Conservation (phyloP, 768 basidiomycete species). For the Infundibulicybe gibba region DNA sequence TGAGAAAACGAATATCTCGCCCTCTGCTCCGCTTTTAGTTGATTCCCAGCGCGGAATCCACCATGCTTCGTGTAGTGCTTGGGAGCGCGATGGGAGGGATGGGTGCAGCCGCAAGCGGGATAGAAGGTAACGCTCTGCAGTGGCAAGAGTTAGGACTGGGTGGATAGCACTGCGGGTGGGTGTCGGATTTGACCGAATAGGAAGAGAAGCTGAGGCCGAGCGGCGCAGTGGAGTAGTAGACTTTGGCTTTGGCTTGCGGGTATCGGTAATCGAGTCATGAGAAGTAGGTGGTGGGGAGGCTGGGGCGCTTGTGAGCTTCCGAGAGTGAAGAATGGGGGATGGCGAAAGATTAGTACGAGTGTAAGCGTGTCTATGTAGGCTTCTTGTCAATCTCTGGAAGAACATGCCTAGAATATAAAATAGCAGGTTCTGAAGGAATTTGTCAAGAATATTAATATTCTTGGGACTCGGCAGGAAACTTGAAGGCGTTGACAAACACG, state of each 20-base stretch:
- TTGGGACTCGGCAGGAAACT: too few species aligned
- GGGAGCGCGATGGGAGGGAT: slow-evolving; percentile 49
- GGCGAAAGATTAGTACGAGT: too few species aligned
- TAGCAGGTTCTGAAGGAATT: background rate
- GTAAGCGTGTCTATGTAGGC: too few species aligned
- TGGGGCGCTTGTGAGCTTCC: too few species aligned
- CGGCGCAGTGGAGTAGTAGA: slow-evolving; percentile 77
- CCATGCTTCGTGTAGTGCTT: slow-evolving; percentile 70
- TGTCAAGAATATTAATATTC: too few species aligned
- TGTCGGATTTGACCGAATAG: slow-evolving; percentile 83
- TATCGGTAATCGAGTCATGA: slow-evolving; percentile 7
- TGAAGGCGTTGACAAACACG: background rate
- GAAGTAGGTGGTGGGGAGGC: too few species aligned
- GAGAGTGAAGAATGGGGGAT: background rate
- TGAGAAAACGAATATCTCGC: slow-evolving; percentile 86
- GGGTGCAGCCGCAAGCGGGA: slow-evolving; percentile 51
- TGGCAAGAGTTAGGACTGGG: slow-evolving; percentile 79
- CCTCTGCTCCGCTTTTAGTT: slow-evolving; percentile 42
- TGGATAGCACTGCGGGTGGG: slow-evolving; percentile 80
- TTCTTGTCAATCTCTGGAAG: too few species aligned
- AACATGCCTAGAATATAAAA: background rate
- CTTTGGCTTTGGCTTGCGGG: slow-evolving; percentile 70
- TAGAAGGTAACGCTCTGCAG: slow-evolving; percentile 80
- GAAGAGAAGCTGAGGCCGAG: slow-evolving; percentile 79
- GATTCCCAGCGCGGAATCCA: slow-evolving; percentile 72